Evolutionary conservation across 768 basidiomycete species (phyloP).

Genomic region (Termitomyces bulborhizus): DNA sequence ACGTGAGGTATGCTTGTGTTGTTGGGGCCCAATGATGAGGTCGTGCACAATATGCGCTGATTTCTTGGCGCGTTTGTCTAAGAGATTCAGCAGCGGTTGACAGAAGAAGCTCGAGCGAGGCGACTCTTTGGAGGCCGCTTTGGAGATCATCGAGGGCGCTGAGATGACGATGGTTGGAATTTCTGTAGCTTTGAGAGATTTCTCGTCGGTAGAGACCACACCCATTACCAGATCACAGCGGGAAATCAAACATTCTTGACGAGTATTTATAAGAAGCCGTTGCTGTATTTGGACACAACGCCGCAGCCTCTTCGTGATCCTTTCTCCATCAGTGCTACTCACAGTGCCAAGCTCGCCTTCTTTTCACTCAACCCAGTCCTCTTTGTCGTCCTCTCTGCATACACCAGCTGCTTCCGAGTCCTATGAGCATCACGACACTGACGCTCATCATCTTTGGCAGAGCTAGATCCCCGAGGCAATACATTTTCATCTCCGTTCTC

Average conservation of each 20-base stretch:
- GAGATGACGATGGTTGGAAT: neutral
- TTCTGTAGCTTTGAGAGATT: neutral
- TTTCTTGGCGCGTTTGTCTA: constrained; percentile 57
- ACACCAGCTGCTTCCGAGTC: constrained; percentile 9
- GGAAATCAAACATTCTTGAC: neutral
- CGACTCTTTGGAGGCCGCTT: constrained; percentile 18
- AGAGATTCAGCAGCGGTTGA: constrained; percentile 28
- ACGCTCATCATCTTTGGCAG: constrained; percentile 34
- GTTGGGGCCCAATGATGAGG: constrained; percentile 55
- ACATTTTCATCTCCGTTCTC: constrained; percentile 37
- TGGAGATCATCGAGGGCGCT: constrained; percentile 23
- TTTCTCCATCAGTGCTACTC: too few species aligned
- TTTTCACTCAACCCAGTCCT: neutral
- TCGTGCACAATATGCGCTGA: constrained; percentile 59
- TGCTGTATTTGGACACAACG: neutral
- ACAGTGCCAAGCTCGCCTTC: neutral
- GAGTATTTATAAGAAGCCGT: neutral
- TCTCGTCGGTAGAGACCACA: constrained; percentile 11
- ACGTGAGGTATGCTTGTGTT: constrained; percentile 26
- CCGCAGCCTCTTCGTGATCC: too few species aligned
- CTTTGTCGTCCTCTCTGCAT: neutral
- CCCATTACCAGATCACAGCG: constrained; percentile 15
- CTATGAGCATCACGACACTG: constrained; percentile 50
- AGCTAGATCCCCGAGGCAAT: constrained; percentile 45
- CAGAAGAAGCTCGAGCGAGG: constrained; percentile 17